phyloP scores from a whole-genome alignment of 2,329 filamentous ascomycete genomes.

The Colletotrichum trifolii region DNA sequence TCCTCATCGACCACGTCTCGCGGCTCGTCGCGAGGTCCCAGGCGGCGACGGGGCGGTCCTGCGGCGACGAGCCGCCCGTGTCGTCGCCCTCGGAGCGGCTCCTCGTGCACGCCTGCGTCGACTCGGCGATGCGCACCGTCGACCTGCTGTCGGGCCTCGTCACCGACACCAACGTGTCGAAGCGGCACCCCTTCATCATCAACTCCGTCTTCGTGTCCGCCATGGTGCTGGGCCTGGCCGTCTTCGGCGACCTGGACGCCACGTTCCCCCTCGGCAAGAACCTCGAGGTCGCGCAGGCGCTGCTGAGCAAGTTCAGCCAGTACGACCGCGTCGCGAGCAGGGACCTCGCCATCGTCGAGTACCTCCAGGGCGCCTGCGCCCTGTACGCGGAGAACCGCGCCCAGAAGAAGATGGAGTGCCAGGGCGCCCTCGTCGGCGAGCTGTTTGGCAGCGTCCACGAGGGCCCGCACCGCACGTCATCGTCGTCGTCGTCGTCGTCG shows the following conservation, averaged over 20 bases:
- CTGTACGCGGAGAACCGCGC: constrained; percentile 39
- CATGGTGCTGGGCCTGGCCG: constrained; percentile 55
- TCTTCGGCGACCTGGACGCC: constrained; percentile 56
- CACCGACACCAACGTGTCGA: constrained; percentile 48
- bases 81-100: constrained; percentile 39
- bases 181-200: constrained; percentile 56
- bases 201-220: constrained; percentile 58
- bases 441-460: constrained; percentile 42
- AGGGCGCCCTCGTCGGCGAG: constrained; percentile 39
- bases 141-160: constrained; percentile 52
- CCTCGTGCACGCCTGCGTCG: constrained; percentile 47
- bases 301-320: constrained; percentile 41
- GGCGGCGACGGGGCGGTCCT: not conserved
- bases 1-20: constrained; percentile 45
- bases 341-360: constrained; percentile 39
- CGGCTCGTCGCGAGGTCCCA: constrained; percentile 25
- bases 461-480: not conserved
- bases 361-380: constrained; percentile 41
- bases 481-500: not conserved
- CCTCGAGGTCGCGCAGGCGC: constrained; percentile 38
- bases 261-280: constrained; percentile 45
- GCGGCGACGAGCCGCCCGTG: not conserved
- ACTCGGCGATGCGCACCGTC: constrained; percentile 49
- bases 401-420: constrained; percentile 40
- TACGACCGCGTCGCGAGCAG: constrained; percentile 41